Conservation (phyloP, 345 rosid genomes). For the Gossypium herbaceum region DNA sequence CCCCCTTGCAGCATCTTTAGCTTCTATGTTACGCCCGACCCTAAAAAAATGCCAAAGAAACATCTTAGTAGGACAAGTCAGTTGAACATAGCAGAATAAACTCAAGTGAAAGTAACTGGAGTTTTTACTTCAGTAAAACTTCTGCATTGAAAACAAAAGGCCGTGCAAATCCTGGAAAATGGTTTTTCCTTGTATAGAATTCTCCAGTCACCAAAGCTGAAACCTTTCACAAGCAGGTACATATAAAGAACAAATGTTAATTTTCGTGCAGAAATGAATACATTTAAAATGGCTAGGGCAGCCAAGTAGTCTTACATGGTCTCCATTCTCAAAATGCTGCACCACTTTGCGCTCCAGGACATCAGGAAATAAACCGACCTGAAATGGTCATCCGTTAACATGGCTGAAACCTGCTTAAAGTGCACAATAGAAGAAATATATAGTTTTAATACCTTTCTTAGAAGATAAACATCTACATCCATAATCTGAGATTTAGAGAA, state of each 20-base stretch:
- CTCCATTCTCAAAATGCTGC: slow-evolving; percentile 66
- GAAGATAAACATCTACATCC: slow-evolving; percentile 55
- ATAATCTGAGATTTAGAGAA: slow-evolving; percentile 50
- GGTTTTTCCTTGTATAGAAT: slow-evolving; percentile 66
- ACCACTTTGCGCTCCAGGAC: slow-evolving; percentile 69
- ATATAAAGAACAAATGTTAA: slow-evolving; percentile 17
- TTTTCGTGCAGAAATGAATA: slow-evolving; percentile 5
- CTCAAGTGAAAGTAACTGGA: background rate
- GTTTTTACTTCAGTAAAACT: slow-evolving; percentile 57
- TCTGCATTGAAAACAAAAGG: slow-evolving; percentile 78
- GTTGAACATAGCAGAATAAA: slow-evolving; percentile 4
- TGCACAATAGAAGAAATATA: background rate
- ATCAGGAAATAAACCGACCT: slow-evolving; percentile 90
- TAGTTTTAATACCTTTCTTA: slow-evolving; percentile 50
- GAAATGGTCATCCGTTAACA: slow-evolving; percentile 19
- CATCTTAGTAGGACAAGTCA: background rate
- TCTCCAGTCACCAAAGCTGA: slow-evolving; percentile 90
- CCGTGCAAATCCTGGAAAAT: slow-evolving; percentile 78
- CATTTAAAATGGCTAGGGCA: background rate
- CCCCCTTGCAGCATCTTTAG: slow-evolving; percentile 91
- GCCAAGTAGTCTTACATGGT: slow-evolving; percentile 47
- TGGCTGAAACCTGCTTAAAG: slow-evolving; percentile 7
- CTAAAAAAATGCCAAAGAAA: slow-evolving; percentile 29
- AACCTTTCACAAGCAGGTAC: slow-evolving; percentile 44
- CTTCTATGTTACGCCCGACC: slow-evolving; percentile 65